Evolutionary conservation across 495 filamentous ascomycete genomes (phyloP).

Genomic region (Letharia columbiana): DNA sequence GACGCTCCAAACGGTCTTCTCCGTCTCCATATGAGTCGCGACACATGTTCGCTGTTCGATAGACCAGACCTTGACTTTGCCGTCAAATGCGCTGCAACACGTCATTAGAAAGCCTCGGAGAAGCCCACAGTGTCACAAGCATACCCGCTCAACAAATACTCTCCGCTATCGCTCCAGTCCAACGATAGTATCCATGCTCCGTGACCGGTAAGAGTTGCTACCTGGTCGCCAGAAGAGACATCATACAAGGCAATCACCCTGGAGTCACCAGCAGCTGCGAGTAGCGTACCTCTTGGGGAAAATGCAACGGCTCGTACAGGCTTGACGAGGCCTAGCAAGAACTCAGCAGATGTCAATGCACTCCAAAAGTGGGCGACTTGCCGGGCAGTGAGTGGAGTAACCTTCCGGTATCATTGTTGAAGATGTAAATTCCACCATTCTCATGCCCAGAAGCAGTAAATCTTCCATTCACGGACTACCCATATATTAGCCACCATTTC

Average conservation of each 20-base stretch:
- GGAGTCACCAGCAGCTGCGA: conserved; percentile 90
- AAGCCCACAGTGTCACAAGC: conserved; percentile 21
- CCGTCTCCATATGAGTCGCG: conserved; percentile 85
- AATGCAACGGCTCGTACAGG: conserved; percentile 78
- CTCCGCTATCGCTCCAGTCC: conserved; percentile 89
- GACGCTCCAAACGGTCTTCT: conserved; percentile 76
- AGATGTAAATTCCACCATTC: conserved; percentile 89
- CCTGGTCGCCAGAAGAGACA: conserved; percentile 82
- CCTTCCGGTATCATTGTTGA: conserved; percentile 80
- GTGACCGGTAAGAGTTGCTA: conserved; percentile 73
- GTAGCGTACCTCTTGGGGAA: conserved; percentile 70
- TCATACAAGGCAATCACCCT: conserved; percentile 86
- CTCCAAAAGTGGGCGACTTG: conserved; percentile 29
- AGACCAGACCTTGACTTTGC: conserved; percentile 92
- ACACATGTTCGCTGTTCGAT: conserved; percentile 75
- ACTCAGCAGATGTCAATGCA: neutral
- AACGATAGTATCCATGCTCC: conserved; percentile 79
- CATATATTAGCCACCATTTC: conserved; percentile 16
- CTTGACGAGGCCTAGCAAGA: conserved; percentile 62
- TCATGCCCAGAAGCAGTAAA: conserved; percentile 89
- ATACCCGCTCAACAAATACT: conserved; percentile 80
- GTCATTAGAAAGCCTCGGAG: neutral
- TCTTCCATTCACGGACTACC: conserved; percentile 62
- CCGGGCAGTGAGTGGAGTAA: conserved; percentile 79
- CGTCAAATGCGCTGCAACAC: conserved; percentile 42